These are phyloP conservation scores for Calonectria leucothoes DNA, from an alignment of 2,329 filamentous ascomycete species.

Conservation along the genomic window DNA sequence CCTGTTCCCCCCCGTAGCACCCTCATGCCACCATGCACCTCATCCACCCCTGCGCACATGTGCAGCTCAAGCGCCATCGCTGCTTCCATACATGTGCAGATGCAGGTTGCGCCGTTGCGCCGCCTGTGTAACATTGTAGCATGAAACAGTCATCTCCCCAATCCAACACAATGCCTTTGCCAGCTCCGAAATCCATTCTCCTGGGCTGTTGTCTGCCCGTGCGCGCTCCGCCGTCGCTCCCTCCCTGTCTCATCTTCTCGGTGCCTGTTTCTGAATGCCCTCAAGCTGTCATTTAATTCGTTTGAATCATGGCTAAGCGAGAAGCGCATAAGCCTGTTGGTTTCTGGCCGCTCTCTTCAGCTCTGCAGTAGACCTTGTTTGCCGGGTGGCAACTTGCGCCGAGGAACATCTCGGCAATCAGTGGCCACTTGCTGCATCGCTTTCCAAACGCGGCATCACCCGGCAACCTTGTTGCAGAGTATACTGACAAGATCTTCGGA, in stretches of 20 bases:
- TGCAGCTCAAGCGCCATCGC: slow-evolving; percentile 15
- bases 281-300: slow-evolving; percentile 5
- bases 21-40: slow-evolving; percentile 7
- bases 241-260: slow-evolving; percentile 3
- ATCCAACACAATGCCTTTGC: slow-evolving; percentile 12
- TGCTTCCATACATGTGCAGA: slow-evolving; percentile 5
- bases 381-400: neutral
- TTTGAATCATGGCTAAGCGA: neutral
- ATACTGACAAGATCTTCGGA: neutral
- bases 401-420: neutral
- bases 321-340: neutral
- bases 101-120: slow-evolving; percentile 4
- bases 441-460: slow-evolving; percentile 1
- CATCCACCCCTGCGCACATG: slow-evolving; percentile 1
- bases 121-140: slow-evolving; percentile 12
- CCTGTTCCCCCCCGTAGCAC: neutral
- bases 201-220: neutral
- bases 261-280: neutral
- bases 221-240: neutral
- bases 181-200: slow-evolving; percentile 8
- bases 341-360: neutral
- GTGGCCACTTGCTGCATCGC: neutral
- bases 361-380: neutral
- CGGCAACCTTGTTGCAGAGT: neutral
- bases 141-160: neutral